Conservation (phyloP, 805 yeast genomes). For the Metschnikowia dekortorum region DNA sequence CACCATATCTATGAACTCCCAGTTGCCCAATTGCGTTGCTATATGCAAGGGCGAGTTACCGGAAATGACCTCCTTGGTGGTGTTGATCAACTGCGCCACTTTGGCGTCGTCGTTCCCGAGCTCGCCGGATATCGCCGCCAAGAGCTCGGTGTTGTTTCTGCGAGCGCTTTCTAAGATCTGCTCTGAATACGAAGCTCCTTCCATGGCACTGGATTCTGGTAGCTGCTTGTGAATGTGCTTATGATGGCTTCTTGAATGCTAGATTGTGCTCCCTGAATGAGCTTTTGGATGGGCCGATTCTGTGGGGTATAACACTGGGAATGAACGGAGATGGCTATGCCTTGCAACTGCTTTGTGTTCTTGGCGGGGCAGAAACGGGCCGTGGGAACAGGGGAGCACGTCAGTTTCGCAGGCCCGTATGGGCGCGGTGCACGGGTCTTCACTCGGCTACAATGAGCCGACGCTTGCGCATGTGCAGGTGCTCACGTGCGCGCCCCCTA, state of each 20-base stretch:
- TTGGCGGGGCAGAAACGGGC: not conserved
- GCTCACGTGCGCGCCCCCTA: not conserved
- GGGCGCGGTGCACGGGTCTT: conserved; percentile 2
- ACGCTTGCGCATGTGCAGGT: not conserved
- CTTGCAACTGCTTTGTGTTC: not conserved
- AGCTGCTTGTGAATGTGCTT: too few species aligned
- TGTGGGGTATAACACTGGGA: not conserved
- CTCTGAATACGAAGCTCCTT: conserved; percentile 70
- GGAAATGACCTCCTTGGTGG: conserved; percentile 60
- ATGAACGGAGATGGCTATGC: too few species aligned
- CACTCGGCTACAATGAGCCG: not conserved
- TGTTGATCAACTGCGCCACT: conserved; percentile 54
- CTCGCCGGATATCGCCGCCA: conserved; percentile 50
- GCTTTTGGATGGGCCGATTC: not conserved
- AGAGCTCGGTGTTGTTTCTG: conserved; percentile 77
- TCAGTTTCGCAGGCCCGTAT: not conserved
- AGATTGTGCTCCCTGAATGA: too few species aligned
- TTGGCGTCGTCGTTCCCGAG: conserved; percentile 35
- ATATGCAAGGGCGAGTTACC: conserved; percentile 81
- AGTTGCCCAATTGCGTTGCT: conserved; percentile 76
- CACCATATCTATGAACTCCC: conserved; percentile 76
- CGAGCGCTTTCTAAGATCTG: conserved; percentile 85
- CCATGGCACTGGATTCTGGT: not conserved
- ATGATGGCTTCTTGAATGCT: too few species aligned
- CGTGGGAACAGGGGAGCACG: not conserved